Evolutionary conservation across 106 monocot species (phyloP).

Genomic region (Dioscorea alata): DNA sequence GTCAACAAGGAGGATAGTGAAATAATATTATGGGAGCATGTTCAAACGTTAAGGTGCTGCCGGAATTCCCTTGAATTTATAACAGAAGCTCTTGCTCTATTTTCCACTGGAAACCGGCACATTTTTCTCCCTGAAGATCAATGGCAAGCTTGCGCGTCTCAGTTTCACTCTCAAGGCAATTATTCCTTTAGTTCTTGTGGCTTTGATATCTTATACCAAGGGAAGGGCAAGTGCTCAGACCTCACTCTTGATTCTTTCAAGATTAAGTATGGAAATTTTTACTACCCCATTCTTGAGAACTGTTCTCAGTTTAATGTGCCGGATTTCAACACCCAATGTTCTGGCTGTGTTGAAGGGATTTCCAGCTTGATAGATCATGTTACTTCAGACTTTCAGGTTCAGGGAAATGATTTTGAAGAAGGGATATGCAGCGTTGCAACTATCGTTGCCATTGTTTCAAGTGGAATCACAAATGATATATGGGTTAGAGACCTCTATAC

Average conservation of each 20-base stretch:
- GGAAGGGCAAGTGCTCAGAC: constrained; percentile 6
- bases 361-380: constrained; percentile 7
- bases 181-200: constrained; percentile 3
- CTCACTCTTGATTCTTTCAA: constrained; percentile 8
- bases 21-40: constrained; percentile 15
- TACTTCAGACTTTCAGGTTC: constrained; percentile 4
- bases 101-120: not conserved
- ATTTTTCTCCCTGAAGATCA: constrained; percentile 11
- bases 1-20: not conserved
- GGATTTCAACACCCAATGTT: constrained; percentile 13
- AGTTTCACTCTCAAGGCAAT: not conserved
- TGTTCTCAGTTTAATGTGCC: constrained; percentile 9
- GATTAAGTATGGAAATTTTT: not conserved
- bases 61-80: constrained; percentile 11
- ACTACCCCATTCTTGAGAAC: not conserved
- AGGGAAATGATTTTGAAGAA: not conserved
- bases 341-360: constrained; percentile 1
- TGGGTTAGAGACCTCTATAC: constrained; percentile 16
- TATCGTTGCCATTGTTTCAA: constrained; percentile 17
- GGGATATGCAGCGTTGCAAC: constrained; percentile 16
- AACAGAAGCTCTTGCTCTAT: constrained; percentile 14
- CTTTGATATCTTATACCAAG: constrained; percentile 13
- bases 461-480: constrained; percentile 1
- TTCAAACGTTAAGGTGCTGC: constrained; percentile 13
- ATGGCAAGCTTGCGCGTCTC: constrained; percentile 13